Base-by-base conservation (phyloP, 805 yeast genomes). In the Metschnikowia orientalis region DNA sequence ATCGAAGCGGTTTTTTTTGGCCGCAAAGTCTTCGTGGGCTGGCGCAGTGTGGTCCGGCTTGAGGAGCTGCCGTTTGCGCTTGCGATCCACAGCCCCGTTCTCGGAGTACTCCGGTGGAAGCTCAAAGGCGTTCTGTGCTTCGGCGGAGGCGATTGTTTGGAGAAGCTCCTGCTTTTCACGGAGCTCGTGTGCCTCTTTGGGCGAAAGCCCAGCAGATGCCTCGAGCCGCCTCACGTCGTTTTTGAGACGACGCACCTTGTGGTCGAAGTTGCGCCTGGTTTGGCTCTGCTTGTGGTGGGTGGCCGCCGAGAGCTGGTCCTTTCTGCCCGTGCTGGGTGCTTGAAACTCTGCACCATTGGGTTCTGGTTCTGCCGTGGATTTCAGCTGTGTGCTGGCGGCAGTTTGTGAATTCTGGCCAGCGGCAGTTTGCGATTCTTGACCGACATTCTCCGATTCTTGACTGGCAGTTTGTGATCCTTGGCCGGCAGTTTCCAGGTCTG, bases 101-200 rank as follows among this genome's bases (percentile, higher is more conserved):
- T 62, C 64, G 2, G 71, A 72, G 40, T 71, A 69, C 31, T 77
- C 86, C 22, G 72, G 75, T 2, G 84, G 87, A 11, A 81, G 42
- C 5, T 19, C 24, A 18, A 37, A 45, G 10, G 16, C 32, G 2
- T 12, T 18, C 4, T 30, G 27, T 1, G 28, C 12, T 8, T 22
- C 14, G 2, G 27, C 26, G 2, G 26, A 18, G 7, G 21, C 9
- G 12, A 43, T 35, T 6, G 34, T 33, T 8, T 26, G 18, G 12
- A 44, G 16, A 15, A 44, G 29, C 8, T 34, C 32, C 16, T 14
- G 18, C 27, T 45, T 45, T 15, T 37, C 41, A n/a, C 35, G 38
- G 21, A 25, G 34, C 19, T 34, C 37, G 3, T 32, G 23, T 4
- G 32, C 47, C 22, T 45, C 41, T 14, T 38, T 34, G 5, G 50